Conservation (phyloP, 306 rosid species). For the Cucurbita pepo region DNA sequence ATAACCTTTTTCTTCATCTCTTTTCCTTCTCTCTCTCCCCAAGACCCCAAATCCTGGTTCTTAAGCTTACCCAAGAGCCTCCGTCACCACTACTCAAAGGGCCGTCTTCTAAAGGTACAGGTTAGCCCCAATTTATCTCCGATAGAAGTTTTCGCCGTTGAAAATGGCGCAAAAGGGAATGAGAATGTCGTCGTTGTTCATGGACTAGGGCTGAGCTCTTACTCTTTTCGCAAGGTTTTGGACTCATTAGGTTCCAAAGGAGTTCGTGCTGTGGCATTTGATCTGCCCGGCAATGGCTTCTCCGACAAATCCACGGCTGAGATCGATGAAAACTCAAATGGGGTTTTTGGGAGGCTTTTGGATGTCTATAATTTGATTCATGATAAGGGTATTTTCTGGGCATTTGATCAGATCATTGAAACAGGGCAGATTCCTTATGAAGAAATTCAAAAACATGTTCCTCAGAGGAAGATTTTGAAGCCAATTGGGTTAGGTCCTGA, state of each 20-base stretch:
- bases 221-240: slow-evolving; percentile 36
- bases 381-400: slow-evolving; percentile 84
- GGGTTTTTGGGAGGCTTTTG: slow-evolving; percentile 55
- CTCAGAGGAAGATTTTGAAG: slow-evolving; percentile 34
- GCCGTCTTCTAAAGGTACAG: slow-evolving; percentile 72
- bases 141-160: slow-evolving; percentile 41
- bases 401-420: slow-evolving; percentile 78
- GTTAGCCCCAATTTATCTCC: slow-evolving; percentile 30
- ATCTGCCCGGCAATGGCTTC: slow-evolving; percentile 80
- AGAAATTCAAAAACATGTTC: slow-evolving; percentile 37
- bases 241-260: slow-evolving; percentile 36
- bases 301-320: slow-evolving; percentile 51
- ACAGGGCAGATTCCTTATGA: slow-evolving; percentile 92
- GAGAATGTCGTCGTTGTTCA: slow-evolving; percentile 57
- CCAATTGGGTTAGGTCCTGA: slow-evolving; percentile 50
- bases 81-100: slow-evolving; percentile 63
- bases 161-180: slow-evolving; percentile 20
- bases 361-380: slow-evolving; percentile 53
- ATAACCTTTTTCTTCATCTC: slow-evolving; percentile 32
- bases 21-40: slow-evolving; percentile 33
- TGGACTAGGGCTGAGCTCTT: slow-evolving; percentile 62
- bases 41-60: slow-evolving; percentile 62
- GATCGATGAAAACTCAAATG: slow-evolving; percentile 26
- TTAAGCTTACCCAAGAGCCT: slow-evolving; percentile 48
- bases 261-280: slow-evolving; percentile 39